Evolutionary conservation across 1,284 basidiomycete species (phyloP), one percentile per base, ranked within the genome.

Genomic region (Papiliotrema nemorosa): DNA sequence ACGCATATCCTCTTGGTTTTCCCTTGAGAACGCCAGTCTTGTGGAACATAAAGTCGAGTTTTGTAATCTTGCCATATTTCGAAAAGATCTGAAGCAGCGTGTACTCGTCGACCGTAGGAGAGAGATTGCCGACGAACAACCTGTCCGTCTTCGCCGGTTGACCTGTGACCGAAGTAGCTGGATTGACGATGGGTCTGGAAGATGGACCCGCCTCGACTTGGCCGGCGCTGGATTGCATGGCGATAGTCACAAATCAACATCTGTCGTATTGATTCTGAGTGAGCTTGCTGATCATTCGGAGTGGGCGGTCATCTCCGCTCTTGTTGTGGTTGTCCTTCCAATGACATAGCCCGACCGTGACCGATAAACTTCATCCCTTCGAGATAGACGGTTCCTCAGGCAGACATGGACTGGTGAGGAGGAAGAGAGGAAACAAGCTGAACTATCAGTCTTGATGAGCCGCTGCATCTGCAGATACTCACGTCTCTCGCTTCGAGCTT

Each of bases 21-120:
- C 94, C 94, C 71, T 86, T 90, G 63, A 85, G 76, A 3, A 85
- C 80, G 0, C 94, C 94, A 0, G 84, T 79, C 76, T 94, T 97
- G 80, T 98, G 93, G 68, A 94, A 96, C 62, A 97, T 80, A 70
- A 86, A 94, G 73, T 98, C 94, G 52, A 97, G 82, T 63, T 92
- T 90, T 35, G 88, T 82, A 54, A 97, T 82, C 73, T 88, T 91
- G 55, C 94, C 94, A 66, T 85, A 91, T 74, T 88, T 92, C 38
- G 84, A 82, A 74, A 97, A 97, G 29, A 92, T 76, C 70, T 93
- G 87, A 21, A 97, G 81, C 29, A 97, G 80, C 6, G 88, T 79
- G 73, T 90, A 93, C 85, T 97, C 92, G 76, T 96, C 90, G 31
- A 96, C 87, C 2, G 84, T 81, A 0, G 87, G 82, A 62, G 90